phyloP scores from a whole-genome alignment of 148 eudicot species.

The Chenopodium suecicum region DNA sequence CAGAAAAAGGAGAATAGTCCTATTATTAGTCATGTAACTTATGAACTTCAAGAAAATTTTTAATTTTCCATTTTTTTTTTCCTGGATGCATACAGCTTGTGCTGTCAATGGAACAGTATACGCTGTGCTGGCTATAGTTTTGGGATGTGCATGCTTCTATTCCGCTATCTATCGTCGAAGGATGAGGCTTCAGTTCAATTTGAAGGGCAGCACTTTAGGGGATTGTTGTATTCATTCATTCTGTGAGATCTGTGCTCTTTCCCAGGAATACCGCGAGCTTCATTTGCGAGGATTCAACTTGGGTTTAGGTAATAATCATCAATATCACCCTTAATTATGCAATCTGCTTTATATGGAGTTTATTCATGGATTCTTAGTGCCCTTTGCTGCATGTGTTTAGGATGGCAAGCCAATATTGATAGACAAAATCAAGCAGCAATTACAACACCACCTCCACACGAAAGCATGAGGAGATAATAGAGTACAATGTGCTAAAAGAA shows the following conservation, averaged over 20 bases:
- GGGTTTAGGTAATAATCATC: conserved; percentile 12
- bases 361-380: not conserved
- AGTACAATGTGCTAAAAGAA: no score
- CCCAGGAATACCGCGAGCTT: conserved; percentile 33
- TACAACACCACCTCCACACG: conserved; percentile 12
- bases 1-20: not conserved
- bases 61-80: not conserved
- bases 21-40: not conserved
- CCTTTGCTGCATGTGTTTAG: not conserved
- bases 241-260: conserved; percentile 29
- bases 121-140: conserved; percentile 2
- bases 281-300: conserved; percentile 24
- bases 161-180: conserved; percentile 26
- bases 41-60: not conserved
- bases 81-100: conserved; percentile 18
- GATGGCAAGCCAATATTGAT: conserved; percentile 23
- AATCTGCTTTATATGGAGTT: no score
- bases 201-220: conserved; percentile 20
- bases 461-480: conserved; percentile 26
- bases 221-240: conserved; percentile 28
- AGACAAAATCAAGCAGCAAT: conserved; percentile 20
- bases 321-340: not conserved
- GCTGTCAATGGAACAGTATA: conserved; percentile 28
- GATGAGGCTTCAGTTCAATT: conserved; percentile 25
- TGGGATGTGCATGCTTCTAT: conserved; percentile 26